phyloP scores from a whole-genome alignment of 176 grass and related monocot species.

The Hsuehochloa calcarea region DNA sequence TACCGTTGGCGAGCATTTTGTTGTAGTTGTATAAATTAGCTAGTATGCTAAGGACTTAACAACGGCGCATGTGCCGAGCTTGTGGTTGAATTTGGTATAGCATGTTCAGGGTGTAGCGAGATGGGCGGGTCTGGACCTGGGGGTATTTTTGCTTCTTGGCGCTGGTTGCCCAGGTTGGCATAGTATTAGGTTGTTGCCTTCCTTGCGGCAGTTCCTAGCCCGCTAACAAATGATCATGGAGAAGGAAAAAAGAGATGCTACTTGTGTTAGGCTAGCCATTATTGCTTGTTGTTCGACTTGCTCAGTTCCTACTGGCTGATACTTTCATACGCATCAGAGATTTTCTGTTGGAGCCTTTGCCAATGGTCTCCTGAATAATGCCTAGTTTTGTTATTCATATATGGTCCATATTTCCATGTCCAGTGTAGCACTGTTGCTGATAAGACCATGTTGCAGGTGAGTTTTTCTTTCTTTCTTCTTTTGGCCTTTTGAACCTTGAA shows the following conservation, averaged over 20 bases:
- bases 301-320: no score
- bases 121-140: neutral
- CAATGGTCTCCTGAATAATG: no score
- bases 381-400: no score
- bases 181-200: slow-evolving; percentile 42
- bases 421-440: no score
- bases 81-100: neutral
- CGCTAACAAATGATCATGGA: neutral
- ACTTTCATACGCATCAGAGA: no score
- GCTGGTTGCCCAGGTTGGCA: slow-evolving; percentile 46
- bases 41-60: neutral
- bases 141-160: neutral
- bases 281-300: no score
- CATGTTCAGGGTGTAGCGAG: neutral
- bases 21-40: slow-evolving; percentile 13
- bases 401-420: no score
- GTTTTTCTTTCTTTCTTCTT: no score
- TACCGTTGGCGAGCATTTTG: slow-evolving; percentile 16
- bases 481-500: no score
- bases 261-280: slow-evolving; percentile 16
- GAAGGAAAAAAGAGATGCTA: neutral
- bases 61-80: neutral
- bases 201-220: slow-evolving; percentile 25
- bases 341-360: no score
- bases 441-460: no score